Percentiles rank a stretch among this genome's conserved stretches.
phyloP scores from a whole-genome alignment of 257 asterid genomes.

The Rhazya stricta region DNA sequence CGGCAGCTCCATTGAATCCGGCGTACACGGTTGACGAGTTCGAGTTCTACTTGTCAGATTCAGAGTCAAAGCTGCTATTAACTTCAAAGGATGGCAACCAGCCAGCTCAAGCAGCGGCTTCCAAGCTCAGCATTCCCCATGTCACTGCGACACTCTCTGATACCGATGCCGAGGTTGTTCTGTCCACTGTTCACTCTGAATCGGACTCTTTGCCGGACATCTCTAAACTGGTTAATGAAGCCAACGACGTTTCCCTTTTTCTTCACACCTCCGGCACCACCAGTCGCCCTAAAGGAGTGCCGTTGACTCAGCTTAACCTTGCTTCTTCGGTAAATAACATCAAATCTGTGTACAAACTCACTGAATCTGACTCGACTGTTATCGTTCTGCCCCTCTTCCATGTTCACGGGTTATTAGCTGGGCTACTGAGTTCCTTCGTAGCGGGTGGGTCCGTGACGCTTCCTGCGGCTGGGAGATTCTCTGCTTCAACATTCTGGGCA shows the following conservation, averaged over 20 bases:
- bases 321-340: conserved; percentile 72
- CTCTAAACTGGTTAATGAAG: conserved; percentile 51
- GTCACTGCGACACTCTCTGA: conserved; percentile 47
- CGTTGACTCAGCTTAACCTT: conserved; percentile 72
- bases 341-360: conserved; percentile 61
- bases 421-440: conserved; percentile 72
- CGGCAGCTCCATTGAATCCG: conserved; percentile 93
- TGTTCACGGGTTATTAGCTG: conserved; percentile 90
- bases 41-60: conserved; percentile 82
- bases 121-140: conserved; percentile 69
- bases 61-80: conserved; percentile 69
- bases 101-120: conserved; percentile 86
- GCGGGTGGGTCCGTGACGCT: conserved; percentile 87
- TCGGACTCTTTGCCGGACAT: conserved; percentile 31
- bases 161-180: conserved; percentile 39
- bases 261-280: conserved; percentile 99
- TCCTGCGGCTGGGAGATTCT: conserved; percentile 89
- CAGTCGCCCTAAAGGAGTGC: conserved; percentile 97
- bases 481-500: conserved; percentile 91
- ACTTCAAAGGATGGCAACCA: conserved; percentile 78
- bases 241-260: conserved; percentile 75
- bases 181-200: conserved; percentile 28
- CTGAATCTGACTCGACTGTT: conserved; percentile 76
- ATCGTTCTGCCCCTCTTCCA: conserved; percentile 89
- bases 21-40: conserved; percentile 97